These are phyloP conservation scores for Suhomyces taliae DNA, from an alignment of 1,139 yeast species.

Conservation along the genomic window DNA sequence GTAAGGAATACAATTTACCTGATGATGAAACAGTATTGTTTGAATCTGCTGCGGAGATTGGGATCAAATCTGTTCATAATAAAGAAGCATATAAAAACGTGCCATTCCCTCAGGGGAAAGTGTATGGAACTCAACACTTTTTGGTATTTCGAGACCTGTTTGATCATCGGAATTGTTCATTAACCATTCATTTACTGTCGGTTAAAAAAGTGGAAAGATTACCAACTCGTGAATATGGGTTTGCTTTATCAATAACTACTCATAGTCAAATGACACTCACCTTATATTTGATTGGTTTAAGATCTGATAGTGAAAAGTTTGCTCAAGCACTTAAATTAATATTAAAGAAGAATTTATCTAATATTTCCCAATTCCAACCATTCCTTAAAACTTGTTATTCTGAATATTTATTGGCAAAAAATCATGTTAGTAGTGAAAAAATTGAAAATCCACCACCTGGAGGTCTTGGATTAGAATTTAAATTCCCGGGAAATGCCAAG, in stretches of 20 bases:
- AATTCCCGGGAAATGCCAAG: conserved; percentile 87
- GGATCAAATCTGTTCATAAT: conserved; percentile 43
- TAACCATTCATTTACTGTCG: conserved; percentile 73
- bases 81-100: conserved; percentile 26
- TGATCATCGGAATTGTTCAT: conserved; percentile 66
- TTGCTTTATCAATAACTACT: conserved; percentile 71
- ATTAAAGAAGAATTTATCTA: conserved; percentile 62
- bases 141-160: conserved; percentile 70
- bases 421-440: conserved; percentile 46
- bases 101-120: conserved; percentile 53
- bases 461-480: conserved; percentile 79
- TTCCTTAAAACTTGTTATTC: conserved; percentile 79
- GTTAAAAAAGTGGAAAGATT: conserved; percentile 83
- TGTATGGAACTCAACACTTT: conserved; percentile 72
- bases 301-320: conserved; percentile 78
- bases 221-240: conserved; percentile 74
- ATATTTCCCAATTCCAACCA: conserved; percentile 60
- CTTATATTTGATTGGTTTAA: conserved; percentile 74
- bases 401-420: conserved; percentile 73
- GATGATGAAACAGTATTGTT: conserved; percentile 64
- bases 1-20: conserved; percentile 68
- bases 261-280: conserved; percentile 65
- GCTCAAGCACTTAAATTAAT: conserved; percentile 65
- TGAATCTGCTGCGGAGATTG: conserved; percentile 69
- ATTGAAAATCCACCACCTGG: conserved; percentile 66